Evolutionary conservation across 345 rosid genomes (phyloP).

Genomic region (Garcia nutans): DNA sequence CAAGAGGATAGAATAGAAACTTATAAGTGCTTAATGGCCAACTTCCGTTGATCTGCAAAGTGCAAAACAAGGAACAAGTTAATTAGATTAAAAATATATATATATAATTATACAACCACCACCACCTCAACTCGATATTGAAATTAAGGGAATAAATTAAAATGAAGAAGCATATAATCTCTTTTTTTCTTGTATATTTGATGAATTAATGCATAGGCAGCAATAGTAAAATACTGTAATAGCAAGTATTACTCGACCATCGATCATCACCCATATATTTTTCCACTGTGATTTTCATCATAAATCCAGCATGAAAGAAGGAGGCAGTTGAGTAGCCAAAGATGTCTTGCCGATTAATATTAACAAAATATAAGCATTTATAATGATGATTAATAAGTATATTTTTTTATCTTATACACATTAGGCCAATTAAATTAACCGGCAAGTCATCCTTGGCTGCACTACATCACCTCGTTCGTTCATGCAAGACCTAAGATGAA

Average conservation of each 20-base stretch:
- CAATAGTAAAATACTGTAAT: too few relatives aligned
- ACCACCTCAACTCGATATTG: too few relatives aligned
- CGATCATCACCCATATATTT: background rate
- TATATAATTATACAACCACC: too few relatives aligned
- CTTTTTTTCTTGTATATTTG: too few relatives aligned
- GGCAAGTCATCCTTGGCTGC: conserved; percentile 96
- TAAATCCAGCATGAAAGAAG: conserved; percentile 57
- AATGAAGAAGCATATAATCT: too few relatives aligned
- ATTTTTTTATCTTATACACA: too few relatives aligned
- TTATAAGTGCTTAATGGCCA: background rate
- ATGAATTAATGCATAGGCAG: too few relatives aligned
- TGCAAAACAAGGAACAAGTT: background rate
- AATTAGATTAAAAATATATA: too few relatives aligned
- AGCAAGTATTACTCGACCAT: background rate
- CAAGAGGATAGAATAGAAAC: too few relatives aligned
- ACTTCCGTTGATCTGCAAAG: background rate
- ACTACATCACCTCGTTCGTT: conserved; percentile 40
- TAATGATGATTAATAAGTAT: too few relatives aligned
- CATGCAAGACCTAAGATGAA: conserved; percentile 65
- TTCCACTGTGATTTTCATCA: conserved; percentile 28
- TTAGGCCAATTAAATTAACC: conserved; percentile 14
- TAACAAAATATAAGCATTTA: too few relatives aligned
- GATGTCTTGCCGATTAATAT: conserved; percentile 50
- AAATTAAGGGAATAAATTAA: too few relatives aligned
- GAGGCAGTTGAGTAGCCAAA: conserved; percentile 54